Percentiles rank a stretch among this genome's conserved stretches.
Conservation (phyloP, 2,329 filamentous ascomycete species). For the Penicillium sp. region DNA sequence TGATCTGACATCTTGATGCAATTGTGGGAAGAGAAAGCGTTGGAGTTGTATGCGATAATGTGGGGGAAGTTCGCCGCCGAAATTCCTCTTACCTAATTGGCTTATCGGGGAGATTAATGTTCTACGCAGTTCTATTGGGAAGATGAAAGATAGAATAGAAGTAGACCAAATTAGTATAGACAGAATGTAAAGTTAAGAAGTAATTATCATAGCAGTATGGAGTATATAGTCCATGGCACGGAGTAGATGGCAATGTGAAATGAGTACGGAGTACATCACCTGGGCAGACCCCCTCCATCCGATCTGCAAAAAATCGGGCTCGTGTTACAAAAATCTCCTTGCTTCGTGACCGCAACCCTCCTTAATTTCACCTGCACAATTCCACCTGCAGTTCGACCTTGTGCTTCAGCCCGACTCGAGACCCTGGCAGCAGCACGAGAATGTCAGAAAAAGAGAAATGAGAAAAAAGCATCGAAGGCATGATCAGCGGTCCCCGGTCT, state of each 20-base stretch:
- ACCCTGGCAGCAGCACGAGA: neutral
- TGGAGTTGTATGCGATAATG: conserved; percentile 3
- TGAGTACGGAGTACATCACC: too few species aligned
- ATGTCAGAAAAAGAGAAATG: neutral
- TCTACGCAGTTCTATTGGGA: neutral
- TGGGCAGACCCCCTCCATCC: too few species aligned
- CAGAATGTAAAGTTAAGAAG: too few species aligned
- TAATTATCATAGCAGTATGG: too few species aligned
- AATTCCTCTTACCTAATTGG: conserved; percentile 24
- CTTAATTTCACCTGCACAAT: neutral
- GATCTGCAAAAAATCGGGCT: neutral
- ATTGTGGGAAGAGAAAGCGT: conserved; percentile 4
- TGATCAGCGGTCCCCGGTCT: neutral
- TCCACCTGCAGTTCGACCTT: neutral
- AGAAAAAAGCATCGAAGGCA: neutral
- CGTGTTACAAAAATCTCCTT: neutral
- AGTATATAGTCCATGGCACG: too few species aligned
- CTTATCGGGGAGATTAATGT: neutral
- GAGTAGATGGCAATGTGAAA: too few species aligned
- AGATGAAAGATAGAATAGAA: neutral
- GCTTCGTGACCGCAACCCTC: neutral
- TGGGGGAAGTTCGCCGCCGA: conserved; percentile 12
- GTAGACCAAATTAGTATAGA: neutral
- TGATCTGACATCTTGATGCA: conserved; percentile 36
- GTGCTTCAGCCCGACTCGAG: neutral